Conservation (phyloP, 495 filamentous ascomycete genomes). For the Cudoniella acicularis region DNA sequence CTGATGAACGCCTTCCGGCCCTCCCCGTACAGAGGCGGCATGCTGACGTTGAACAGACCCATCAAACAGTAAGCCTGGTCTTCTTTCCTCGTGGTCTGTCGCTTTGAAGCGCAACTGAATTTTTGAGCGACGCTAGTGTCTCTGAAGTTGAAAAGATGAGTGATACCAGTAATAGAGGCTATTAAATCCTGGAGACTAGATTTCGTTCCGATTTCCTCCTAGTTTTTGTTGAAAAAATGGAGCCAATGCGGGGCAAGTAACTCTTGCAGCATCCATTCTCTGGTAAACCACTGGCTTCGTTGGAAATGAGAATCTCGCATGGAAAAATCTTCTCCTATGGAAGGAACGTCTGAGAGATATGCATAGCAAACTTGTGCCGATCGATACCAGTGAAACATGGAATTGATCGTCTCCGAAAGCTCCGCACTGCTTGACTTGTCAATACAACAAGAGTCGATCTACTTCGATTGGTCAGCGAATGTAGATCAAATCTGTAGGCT, state of each 20-base stretch:
- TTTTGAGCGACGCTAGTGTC: conserved; percentile 6
- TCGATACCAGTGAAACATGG: conserved; percentile 35
- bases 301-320: background rate
- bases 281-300: background rate
- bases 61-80: conserved; percentile 18
- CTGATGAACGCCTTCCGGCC: conserved; percentile 10
- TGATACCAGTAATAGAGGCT: conserved; percentile 8
- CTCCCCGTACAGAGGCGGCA: conserved; percentile 12
- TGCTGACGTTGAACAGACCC: conserved; percentile 15
- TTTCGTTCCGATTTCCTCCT: conserved; percentile 11
- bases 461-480: no score
- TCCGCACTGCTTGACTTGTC: conserved; percentile 20
- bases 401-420: conserved; percentile 18
- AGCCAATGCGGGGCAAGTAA: conserved; percentile 1
- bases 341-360: conserved; percentile 23
- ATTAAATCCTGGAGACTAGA: conserved; percentile 1
- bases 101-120: conserved; percentile 7
- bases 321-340: background rate
- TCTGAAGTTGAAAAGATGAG: conserved; percentile 3
- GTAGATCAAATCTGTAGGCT: background rate
- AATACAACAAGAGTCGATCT: conserved; percentile 46
- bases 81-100: conserved; percentile 10
- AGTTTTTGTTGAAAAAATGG: conserved; percentile 6
- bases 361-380: conserved; percentile 31
- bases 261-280: background rate